Base-by-base conservation (phyloP, 352 stramenopile genomes). In the Pythium rhizo-oryzae region DNA sequence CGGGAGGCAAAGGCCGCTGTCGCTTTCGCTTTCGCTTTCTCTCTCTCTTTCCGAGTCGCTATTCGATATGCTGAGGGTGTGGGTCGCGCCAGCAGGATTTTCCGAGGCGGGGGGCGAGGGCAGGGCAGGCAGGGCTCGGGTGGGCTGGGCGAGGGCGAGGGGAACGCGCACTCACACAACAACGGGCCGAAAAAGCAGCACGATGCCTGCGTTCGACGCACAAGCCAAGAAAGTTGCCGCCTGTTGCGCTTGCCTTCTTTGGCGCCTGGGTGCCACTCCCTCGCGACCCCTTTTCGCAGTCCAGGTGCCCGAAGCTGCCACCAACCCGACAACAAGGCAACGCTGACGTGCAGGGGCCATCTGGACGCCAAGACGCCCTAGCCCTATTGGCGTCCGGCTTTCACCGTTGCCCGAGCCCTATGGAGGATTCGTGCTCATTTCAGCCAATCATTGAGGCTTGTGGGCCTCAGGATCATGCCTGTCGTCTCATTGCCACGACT, bases 351-450 rank as follows among this genome's bases (percentile, higher is more conserved):
- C 15, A 41, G 39, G 25, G 51, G 62, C 62, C 62, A 68, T 61
- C 62, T 68, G 62, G 62, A n/a, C 21, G 15, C 35, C n/a, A 25
- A 8, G n/a, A 59, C 4, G 12, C 25, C 62, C 57, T 63, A 59
- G 13, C 62, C 62, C 57, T 56, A 50, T 49, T 51, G 39, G n/a
- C 55, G 28, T 63, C 62, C 62, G 62, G 53, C 62, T 69, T 69
- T 63, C 43, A 52, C 24, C 16, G 13, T 37, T 52, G 15, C 54
- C 62, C 57, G 56, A 69, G 2, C 30, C 62, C 52, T 68, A 19
- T 47, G 8, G 7, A 41, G 43, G 62, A 62, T 68, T 43, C 49
- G 28, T 19, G 13, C 18, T 21, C 23, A 7, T 59, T 69, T 69
- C 33, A 52, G 28, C 62, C 62, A 69, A 62, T 69, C 5, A n/a